A percentile compares a stretch with the other conserved stretches of the same genome.
Conservation (phyloP, 1,284 basidiomycete genomes). For the Apiotrichum veenhuisii region DNA sequence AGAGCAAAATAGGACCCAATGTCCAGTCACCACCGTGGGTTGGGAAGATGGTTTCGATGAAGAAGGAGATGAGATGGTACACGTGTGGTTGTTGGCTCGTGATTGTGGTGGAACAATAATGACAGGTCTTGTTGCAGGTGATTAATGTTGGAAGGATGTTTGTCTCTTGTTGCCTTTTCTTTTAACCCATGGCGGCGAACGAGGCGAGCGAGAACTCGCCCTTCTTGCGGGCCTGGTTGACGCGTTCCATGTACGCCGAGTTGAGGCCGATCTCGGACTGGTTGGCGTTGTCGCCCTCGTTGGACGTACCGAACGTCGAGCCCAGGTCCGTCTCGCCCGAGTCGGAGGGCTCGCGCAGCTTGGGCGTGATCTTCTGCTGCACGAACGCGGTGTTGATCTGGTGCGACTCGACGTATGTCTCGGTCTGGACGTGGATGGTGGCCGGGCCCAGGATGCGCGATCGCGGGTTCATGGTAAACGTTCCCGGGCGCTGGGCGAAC, state of each 20-base stretch:
- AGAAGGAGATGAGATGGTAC: not conserved
- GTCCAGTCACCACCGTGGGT: not conserved
- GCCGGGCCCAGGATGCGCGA: constrained; percentile 13
- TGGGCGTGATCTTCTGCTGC: constrained; percentile 16
- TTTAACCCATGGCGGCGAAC: constrained; percentile 13
- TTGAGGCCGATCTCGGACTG: constrained; percentile 16
- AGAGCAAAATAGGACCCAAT: not conserved
- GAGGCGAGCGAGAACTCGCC: constrained; percentile 6
- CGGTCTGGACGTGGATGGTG: constrained; percentile 30
- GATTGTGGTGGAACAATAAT: not conserved
- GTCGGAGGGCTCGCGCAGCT: constrained; percentile 19
- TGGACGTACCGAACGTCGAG: constrained; percentile 4
- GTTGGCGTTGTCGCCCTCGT: constrained; percentile 8
- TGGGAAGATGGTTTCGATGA: no score
- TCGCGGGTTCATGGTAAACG: constrained; percentile 8
- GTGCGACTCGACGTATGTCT: constrained; percentile 28
- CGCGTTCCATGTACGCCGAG: constrained; percentile 17
- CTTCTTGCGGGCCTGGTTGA: constrained; percentile 2
- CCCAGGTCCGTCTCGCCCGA: constrained; percentile 11
- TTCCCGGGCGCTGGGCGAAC: constrained; percentile 16
- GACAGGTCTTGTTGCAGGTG: no score
- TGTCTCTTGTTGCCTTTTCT: not conserved
- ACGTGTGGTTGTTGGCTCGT: not conserved
- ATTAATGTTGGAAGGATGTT: not conserved
- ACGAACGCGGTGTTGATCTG: constrained; percentile 18